Percentiles rank a stretch among this genome's conserved stretches.
These are phyloP conservation scores for Heritiera fomes DNA, from an alignment of 345 rosid species.

Conservation along the genomic window DNA sequence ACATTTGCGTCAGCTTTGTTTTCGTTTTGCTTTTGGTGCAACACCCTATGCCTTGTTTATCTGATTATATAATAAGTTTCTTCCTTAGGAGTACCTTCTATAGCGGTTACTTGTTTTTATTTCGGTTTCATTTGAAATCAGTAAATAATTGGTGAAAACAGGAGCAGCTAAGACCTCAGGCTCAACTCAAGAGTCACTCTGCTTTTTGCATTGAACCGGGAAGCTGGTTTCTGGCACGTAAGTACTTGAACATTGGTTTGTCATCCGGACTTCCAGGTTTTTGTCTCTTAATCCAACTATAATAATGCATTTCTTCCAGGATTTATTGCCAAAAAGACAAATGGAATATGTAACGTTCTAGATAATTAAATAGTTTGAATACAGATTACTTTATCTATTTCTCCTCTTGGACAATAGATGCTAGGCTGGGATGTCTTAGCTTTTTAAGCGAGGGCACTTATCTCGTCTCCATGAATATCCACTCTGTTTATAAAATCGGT, in stretches of 20 bases:
- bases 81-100: conserved; percentile 27
- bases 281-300: conserved; percentile 31
- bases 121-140: conserved; percentile 32
- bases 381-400: neutral
- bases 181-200: conserved; percentile 5
- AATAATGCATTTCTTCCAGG: conserved; percentile 35
- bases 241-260: conserved; percentile 18
- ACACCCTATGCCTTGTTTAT: conserved; percentile 21
- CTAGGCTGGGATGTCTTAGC: neutral
- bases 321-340: conserved; percentile 42
- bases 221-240: conserved; percentile 31
- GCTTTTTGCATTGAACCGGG: conserved; percentile 36
- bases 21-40: conserved; percentile 8
- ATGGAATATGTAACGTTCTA: conserved; percentile 17
- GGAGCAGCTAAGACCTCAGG: conserved; percentile 20
- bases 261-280: conserved; percentile 45
- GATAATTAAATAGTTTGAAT: neutral
- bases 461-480: neutral
- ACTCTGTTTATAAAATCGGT: neutral
- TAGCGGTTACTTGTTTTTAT: conserved; percentile 29
- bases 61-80: conserved; percentile 14
- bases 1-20: conserved; percentile 33
- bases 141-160: conserved; percentile 32
- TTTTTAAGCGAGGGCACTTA: neutral
- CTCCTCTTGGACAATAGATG: neutral